phyloP scores from a whole-genome alignment of 169 alveolate species.

The Eimeria falciformis region DNA sequence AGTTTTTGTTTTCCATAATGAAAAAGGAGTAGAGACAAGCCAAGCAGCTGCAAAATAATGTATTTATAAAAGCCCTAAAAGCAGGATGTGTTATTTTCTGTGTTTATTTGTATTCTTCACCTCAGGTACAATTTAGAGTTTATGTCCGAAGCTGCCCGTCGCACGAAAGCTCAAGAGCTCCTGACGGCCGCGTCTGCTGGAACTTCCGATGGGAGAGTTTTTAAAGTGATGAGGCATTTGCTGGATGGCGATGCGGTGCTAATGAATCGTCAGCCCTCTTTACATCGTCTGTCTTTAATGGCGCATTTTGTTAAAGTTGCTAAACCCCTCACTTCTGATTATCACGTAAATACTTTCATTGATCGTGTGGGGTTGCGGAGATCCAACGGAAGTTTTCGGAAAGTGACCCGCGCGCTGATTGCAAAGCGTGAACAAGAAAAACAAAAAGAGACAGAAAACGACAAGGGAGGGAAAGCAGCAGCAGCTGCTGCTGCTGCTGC shows the following conservation, averaged over 20 bases:
- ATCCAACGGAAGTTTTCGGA: not conserved
- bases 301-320: conserved; percentile 91
- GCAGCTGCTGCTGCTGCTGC: conserved; percentile 23
- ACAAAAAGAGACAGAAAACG: not conserved
- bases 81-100: not conserved
- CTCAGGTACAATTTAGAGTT: conserved; percentile 39
- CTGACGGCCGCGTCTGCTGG: conserved; percentile 18
- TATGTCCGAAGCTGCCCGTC: conserved; percentile 33
- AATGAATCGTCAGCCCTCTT: conserved; percentile 98
- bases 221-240: conserved; percentile 93
- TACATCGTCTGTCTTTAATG: conserved; percentile 98
- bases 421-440: conserved; percentile 3
- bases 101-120: not conserved
- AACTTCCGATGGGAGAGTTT: not conserved
- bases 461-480: not conserved
- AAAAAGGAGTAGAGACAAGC: too few species aligned
- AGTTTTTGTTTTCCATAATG: too few species aligned
- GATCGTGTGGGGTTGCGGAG: not conserved
- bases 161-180: conserved; percentile 9
- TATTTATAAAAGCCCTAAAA: not conserved
- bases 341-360: conserved; percentile 27
- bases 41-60: too few species aligned
- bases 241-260: conserved; percentile 97
- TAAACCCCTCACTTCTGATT: not conserved
- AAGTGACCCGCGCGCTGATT: not conserved